phyloP scores from a whole-genome alignment of 768 basidiomycete genomes.

The Chalciporus pseudorubinellus region DNA sequence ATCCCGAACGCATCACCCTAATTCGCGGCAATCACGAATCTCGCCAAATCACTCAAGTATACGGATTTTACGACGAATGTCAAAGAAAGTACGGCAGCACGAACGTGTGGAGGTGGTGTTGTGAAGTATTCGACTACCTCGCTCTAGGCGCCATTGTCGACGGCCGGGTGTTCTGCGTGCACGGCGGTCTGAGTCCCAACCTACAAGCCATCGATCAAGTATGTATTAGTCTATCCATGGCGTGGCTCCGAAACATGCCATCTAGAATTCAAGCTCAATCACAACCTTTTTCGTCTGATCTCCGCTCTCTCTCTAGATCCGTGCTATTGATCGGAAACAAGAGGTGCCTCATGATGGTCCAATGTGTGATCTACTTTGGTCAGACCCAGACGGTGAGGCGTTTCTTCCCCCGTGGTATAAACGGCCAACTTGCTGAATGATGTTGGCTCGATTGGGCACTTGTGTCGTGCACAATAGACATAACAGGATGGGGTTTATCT shows the following conservation, averaged over 20 bases:
- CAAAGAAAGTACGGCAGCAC: conserved; percentile 91
- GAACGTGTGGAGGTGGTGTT: conserved; percentile 98
- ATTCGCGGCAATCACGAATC: conserved; percentile 98
- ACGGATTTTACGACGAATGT: conserved; percentile 95
- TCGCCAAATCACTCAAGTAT: conserved; percentile 94
- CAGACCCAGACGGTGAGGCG: conserved; percentile 87
- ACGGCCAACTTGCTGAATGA: conserved; percentile 12
- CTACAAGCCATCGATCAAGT: conserved; percentile 88
- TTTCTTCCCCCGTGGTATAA: conserved; percentile 4
- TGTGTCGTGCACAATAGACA: conserved; percentile 50
- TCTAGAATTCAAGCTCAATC: conserved; percentile 14
- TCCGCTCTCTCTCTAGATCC: conserved; percentile 57
- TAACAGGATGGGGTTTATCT: conserved; percentile 92
- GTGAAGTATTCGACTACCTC: conserved; percentile 97
- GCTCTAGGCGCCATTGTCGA: conserved; percentile 96
- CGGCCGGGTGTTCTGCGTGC: conserved; percentile 94
- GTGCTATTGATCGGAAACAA: conserved; percentile 91
- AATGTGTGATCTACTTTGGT: conserved; percentile 99
- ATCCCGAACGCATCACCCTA: conserved; percentile 95
- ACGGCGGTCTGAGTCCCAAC: conserved; percentile 92
- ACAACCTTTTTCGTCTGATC: conserved; percentile 20
- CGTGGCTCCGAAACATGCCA: conserved; percentile 20
- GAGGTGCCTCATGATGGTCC: conserved; percentile 98
- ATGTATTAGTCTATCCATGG: conserved; percentile 23
- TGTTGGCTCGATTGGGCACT: conserved; percentile 19